Evolutionary conservation across 169 alveolate genomes (phyloP).

Genomic region (Perkinsus marinus): DNA sequence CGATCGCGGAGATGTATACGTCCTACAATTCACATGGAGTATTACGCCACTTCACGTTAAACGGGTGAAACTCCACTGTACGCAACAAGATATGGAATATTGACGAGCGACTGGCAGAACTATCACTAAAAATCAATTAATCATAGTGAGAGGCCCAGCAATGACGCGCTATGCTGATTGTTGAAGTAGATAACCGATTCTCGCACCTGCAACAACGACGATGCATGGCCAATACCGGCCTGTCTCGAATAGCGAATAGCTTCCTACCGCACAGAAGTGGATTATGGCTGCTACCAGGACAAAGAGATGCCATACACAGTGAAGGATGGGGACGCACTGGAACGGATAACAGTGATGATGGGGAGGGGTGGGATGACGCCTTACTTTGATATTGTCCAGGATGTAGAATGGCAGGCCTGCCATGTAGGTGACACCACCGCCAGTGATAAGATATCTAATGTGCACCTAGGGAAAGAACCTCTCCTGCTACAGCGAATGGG

Average conservation of each 20-base stretch:
- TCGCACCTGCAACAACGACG: neutral
- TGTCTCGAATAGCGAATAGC: neutral
- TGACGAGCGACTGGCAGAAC: too few species aligned
- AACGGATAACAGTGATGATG: neutral
- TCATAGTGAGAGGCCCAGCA: neutral
- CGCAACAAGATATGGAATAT: too few species aligned
- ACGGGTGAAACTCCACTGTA: too few species aligned
- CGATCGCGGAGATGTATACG: too few species aligned
- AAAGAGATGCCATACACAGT: neutral
- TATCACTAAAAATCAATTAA: neutral
- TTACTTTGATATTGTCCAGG: neutral
- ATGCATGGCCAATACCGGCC: too few species aligned
- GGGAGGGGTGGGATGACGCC: neutral
- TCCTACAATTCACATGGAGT: too few species aligned
- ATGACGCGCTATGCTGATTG: neutral
- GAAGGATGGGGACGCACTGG: neutral
- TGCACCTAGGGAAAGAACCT: neutral
- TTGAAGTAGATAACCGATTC: neutral
- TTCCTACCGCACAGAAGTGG: neutral
- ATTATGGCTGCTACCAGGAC: neutral
- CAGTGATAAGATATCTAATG: neutral
- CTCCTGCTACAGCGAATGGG: neutral
- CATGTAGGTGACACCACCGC: neutral
- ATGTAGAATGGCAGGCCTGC: neutral
- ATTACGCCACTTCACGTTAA: too few species aligned